Base-by-base conservation (phyloP, 169 alveolate species). In the Babesia sp. region DNA sequence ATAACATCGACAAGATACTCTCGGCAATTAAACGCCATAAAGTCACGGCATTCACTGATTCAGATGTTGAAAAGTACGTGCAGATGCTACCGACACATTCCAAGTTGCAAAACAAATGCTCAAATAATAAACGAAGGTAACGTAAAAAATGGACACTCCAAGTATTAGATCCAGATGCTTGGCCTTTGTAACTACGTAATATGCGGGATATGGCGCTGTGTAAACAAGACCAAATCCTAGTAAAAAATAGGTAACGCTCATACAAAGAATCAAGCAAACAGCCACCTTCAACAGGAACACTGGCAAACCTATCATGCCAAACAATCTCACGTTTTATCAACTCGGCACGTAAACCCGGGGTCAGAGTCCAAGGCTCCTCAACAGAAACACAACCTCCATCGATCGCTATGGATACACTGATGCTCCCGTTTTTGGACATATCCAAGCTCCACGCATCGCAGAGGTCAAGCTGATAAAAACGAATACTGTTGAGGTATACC, bases 261-360 rank as follows among this genome's bases (percentile, higher is more conserved):
- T 56, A 69, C 29, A 69, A 18, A 12, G 68, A 56, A 18, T 31
- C 42, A 6, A 54, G 60, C 33, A 64, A 34, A 22, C 42, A 7
- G 24, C 51, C 60, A 2, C 36, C 1, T 1, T 29, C 31, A 11
- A 46, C 16, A 3, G 61, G 8, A 45, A 36, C n/a, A 6, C 48
- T 29, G 8, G 71, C 8, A 34, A 46, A 48, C 7, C 63, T 24
- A 41, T 31, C 28, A 26, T 58, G 9, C 24, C 42, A 26, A n/a
- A 66, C 55, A 16, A 75, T 42, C 24, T 61, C 55, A 24, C 64
- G 56, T 11, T 39, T 34, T 7, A 79, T 69, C 63, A 79, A 24
- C 54, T 69, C 77, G 39, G 46, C 70, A 33, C 87, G 63, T 14
- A 79, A 79, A 0, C 84, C 83, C 3, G 87, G 83, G 33, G 87